Conservation (phyloP, 768 basidiomycete species). For the Pluteus cervinus region DNA sequence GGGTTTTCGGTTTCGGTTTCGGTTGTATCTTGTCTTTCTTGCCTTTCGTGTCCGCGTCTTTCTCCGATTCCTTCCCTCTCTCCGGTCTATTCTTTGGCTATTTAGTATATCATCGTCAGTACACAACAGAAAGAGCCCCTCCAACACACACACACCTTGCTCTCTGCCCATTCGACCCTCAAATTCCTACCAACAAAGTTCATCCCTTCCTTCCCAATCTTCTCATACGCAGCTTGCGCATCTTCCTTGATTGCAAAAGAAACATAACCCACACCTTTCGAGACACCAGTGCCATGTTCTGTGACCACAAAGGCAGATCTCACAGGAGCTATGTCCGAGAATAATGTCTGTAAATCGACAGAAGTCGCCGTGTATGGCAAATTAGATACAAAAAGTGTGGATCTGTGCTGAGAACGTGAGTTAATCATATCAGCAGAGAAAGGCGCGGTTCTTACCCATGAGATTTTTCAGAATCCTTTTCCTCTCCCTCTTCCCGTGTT, state of each 20-base stretch:
- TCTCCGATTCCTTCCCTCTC: conserved; percentile 30
- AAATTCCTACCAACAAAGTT: conserved; percentile 61
- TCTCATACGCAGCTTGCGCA: conserved; percentile 67
- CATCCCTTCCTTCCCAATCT: conserved; percentile 60
- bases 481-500: conserved; percentile 26
- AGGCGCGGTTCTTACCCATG: conserved; percentile 26
- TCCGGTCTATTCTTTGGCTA: conserved; percentile 31
- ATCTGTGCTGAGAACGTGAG: conserved; percentile 33
- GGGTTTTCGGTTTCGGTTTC: conserved; percentile 24
- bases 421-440: neutral
- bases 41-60: conserved; percentile 8
- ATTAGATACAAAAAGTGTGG: conserved; percentile 91
- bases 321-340: conserved; percentile 94
- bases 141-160: conserved; percentile 48
- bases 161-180: conserved; percentile 75
- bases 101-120: conserved; percentile 3
- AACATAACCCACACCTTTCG: conserved; percentile 96
- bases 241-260: conserved; percentile 88
- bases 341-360: conserved; percentile 84
- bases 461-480: conserved; percentile 2
- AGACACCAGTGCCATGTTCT: conserved; percentile 64
- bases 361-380: conserved; percentile 89
- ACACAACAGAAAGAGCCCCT: conserved; percentile 1
- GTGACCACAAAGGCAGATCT: conserved; percentile 90
- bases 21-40: conserved; percentile 33